Evolutionary conservation across 306 rosid species (phyloP).

Genomic region (Vicia sativa): DNA sequence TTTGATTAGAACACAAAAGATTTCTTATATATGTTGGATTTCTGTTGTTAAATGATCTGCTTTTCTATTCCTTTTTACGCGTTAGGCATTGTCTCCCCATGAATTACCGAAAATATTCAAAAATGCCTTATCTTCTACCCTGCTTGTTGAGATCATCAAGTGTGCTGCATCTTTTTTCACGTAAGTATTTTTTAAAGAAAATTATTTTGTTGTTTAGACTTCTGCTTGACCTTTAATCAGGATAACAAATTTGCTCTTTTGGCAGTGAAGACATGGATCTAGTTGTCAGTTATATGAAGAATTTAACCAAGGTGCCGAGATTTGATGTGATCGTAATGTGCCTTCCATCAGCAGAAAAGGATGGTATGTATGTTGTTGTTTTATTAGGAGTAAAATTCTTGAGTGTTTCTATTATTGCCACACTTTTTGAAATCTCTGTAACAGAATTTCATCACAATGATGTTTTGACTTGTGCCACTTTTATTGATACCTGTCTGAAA

Average conservation of each 20-base stretch:
- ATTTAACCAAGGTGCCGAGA: conserved; percentile 77
- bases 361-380: conserved; percentile 55
- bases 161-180: conserved; percentile 74
- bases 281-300: conserved; percentile 64
- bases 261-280: conserved; percentile 79
- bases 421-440: not conserved
- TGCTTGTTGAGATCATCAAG: conserved; percentile 75
- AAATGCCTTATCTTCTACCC: conserved; percentile 73
- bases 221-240: conserved; percentile 30
- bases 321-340: conserved; percentile 78
- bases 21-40: conserved; percentile 18
- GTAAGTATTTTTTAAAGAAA: conserved; percentile 50
- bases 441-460: conserved; percentile 12
- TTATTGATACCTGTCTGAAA: no score
- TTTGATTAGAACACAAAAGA: not conserved
- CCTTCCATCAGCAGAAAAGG: conserved; percentile 65
- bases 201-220: conserved; percentile 7
- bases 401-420: conserved; percentile 20
- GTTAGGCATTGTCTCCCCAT: conserved; percentile 68
- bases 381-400: not conserved
- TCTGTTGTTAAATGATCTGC: conserved; percentile 23
- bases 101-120: conserved; percentile 78
- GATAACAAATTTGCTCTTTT: conserved; percentile 29
- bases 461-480: not conserved
- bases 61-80: conserved; percentile 19